Percentiles rank a stretch among this genome's conserved stretches.
These are phyloP conservation scores for Hyaloscypha finlandica DNA, from an alignment of 495 filamentous ascomycete genomes.

Conservation along the genomic window DNA sequence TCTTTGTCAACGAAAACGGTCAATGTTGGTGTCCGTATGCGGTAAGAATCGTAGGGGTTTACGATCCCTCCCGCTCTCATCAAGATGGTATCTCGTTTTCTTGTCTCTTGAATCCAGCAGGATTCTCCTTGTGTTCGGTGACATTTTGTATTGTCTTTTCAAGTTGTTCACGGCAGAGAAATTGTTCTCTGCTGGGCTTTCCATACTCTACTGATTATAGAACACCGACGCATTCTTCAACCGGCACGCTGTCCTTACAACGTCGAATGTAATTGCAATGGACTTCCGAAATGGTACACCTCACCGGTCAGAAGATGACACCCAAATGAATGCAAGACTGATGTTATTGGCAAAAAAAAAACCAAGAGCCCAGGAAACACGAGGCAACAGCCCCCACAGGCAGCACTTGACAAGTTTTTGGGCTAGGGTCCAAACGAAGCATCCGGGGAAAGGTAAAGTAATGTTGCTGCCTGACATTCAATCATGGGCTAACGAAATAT, in stretches of 20 bases:
- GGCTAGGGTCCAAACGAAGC: constrained; percentile 44
- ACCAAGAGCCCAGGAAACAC: background rate
- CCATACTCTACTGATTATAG: too few relatives aligned
- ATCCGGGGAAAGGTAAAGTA: constrained; percentile 11
- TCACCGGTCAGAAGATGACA: too few relatives aligned
- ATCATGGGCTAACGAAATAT: background rate
- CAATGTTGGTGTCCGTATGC: background rate
- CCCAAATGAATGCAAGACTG: too few relatives aligned
- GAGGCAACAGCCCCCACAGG: background rate
- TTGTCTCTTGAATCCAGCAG: background rate
- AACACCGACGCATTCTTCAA: too few relatives aligned
- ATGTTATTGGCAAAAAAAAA: too few relatives aligned
- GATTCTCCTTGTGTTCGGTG: too few relatives aligned
- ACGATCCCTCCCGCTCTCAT: background rate
- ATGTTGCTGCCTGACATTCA: background rate
- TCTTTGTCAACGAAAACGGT: background rate
- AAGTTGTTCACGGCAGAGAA: too few relatives aligned
- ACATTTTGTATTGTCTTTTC: too few relatives aligned
- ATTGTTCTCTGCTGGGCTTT: too few relatives aligned
- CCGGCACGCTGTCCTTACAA: too few relatives aligned
- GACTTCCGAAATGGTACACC: too few relatives aligned
- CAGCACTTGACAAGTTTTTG: background rate
- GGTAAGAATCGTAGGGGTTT: background rate
- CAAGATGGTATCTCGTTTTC: background rate
- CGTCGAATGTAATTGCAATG: too few relatives aligned